These are phyloP conservation scores for Podospora fimiseda DNA, from an alignment of 495 filamentous ascomycete genomes.

Conservation along the genomic window DNA sequence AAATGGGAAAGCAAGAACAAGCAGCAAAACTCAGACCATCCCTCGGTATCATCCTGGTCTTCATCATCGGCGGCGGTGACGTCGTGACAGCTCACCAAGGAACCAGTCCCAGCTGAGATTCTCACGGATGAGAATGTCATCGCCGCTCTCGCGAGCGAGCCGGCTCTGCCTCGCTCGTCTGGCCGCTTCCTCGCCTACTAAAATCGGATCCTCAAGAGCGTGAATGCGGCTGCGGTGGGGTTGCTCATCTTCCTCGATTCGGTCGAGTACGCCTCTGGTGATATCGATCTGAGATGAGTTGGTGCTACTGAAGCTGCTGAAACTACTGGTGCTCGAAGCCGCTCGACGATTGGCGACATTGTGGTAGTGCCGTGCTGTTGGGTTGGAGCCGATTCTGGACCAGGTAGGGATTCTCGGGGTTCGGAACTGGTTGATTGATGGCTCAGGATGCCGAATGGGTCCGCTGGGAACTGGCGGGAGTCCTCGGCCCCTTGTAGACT, in stretches of 20 bases:
- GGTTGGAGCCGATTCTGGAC: constrained; percentile 37
- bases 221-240: constrained; percentile 27
- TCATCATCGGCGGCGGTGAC: not conserved
- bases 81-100: constrained; percentile 28
- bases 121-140: constrained; percentile 39
- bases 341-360: constrained; percentile 43
- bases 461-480: constrained; percentile 35
- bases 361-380: constrained; percentile 43
- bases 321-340: constrained; percentile 19
- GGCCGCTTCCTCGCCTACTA: constrained; percentile 48
- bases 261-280: constrained; percentile 22
- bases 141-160: constrained; percentile 39
- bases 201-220: constrained; percentile 47
- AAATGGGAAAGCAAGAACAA: too few relatives aligned
- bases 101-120: constrained; percentile 47
- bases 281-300: constrained; percentile 14
- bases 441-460: constrained; percentile 21
- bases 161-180: constrained; percentile 37
- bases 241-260: constrained; percentile 33
- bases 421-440: constrained; percentile 34
- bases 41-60: not conserved
- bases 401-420: constrained; percentile 41
- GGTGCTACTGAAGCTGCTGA: constrained; percentile 7
- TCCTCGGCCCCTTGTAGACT: constrained; percentile 16
- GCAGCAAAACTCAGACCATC: not conserved